These are phyloP conservation scores for Coemansia erecta DNA, from an alignment of 192 early-diverging fungal genomes.

Conservation along the genomic window DNA sequence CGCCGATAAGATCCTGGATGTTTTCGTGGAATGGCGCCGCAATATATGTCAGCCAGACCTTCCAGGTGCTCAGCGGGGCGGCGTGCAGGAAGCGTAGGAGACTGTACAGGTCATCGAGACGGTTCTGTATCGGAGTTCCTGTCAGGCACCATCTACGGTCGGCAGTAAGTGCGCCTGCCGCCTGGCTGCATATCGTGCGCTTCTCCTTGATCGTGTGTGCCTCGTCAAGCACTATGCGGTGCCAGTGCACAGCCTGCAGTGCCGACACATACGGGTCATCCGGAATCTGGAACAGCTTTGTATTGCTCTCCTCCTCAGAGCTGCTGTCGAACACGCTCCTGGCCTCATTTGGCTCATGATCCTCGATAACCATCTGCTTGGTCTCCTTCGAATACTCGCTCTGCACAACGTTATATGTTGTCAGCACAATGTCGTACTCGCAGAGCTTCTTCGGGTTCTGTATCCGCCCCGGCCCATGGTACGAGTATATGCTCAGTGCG, in stretches of 20 bases:
- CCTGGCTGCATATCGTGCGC: conserved; percentile 70
- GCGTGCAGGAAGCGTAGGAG: conserved; percentile 79
- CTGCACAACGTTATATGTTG: conserved; percentile 67
- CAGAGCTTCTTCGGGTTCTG: conserved; percentile 52
- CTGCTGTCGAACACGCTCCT: conserved; percentile 21
- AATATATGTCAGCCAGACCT: conserved; percentile 78
- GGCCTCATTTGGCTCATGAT: not conserved
- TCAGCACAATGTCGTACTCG: conserved; percentile 68
- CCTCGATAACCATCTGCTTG: conserved; percentile 22
- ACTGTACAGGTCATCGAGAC: conserved; percentile 83
- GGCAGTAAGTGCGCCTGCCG: conserved; percentile 65
- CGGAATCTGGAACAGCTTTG: conserved; percentile 29
- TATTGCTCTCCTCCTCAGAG: conserved; percentile 34
- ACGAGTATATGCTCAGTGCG: conserved; percentile 54
- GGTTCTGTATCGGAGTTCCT: conserved; percentile 88
- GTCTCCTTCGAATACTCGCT: conserved; percentile 53
- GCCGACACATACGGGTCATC: conserved; percentile 46
- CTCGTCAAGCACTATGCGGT: conserved; percentile 89
- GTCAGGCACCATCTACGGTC: conserved; percentile 85
- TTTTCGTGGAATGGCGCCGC: conserved; percentile 69
- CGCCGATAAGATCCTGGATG: conserved; percentile 31
- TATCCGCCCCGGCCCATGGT: conserved; percentile 59
- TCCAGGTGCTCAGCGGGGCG: conserved; percentile 65
- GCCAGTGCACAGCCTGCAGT: conserved; percentile 67
- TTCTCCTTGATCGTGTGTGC: conserved; percentile 90